A percentile compares a stretch with the other conserved stretches of the same genome.
Evolutionary conservation across 2,329 filamentous ascomycete species (phyloP).

Genomic region (Tolypocladium tundrense): DNA sequence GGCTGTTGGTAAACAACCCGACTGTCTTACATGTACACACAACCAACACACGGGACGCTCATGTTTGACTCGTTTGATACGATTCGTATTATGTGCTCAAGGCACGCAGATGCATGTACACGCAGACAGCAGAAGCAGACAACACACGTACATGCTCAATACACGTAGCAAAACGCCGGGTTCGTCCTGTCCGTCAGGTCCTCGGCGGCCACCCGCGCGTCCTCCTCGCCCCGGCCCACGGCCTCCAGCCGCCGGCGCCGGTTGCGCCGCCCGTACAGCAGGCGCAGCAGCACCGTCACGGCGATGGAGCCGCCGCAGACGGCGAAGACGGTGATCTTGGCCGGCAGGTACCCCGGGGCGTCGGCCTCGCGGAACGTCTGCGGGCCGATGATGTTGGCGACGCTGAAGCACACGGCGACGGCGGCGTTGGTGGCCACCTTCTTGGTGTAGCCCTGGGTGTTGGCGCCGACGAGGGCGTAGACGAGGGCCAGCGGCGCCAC

Average conservation of each 20-base stretch:
- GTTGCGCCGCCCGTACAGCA: slow-evolving; percentile 21
- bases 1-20: too few relatives aligned
- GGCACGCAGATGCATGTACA: too few relatives aligned
- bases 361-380: slow-evolving; percentile 26
- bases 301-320: slow-evolving; percentile 23
- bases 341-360: slow-evolving; percentile 37
- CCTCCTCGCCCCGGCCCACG: slow-evolving; percentile 19
- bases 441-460: slow-evolving; percentile 36
- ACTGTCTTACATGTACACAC: too few relatives aligned
- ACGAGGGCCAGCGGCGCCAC: slow-evolving; percentile 43
- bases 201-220: slow-evolving; percentile 7
- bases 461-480: slow-evolving; percentile 38
- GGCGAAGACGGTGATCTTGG: slow-evolving; percentile 38
- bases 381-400: slow-evolving; percentile 29
- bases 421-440: slow-evolving; percentile 31
- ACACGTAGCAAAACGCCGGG: slow-evolving; percentile 12
- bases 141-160: slow-evolving; percentile 2
- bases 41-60: too few relatives aligned
- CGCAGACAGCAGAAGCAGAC: too few relatives aligned
- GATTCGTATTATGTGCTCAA: too few relatives aligned
- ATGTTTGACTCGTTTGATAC: too few relatives aligned
- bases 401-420: slow-evolving; percentile 32
- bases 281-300: slow-evolving; percentile 21
- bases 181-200: slow-evolving; percentile 25
- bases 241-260: slow-evolving; percentile 13